These are phyloP conservation scores for Verbena officinalis DNA, from an alignment of 257 asterid genomes.

Conservation along the genomic window DNA sequence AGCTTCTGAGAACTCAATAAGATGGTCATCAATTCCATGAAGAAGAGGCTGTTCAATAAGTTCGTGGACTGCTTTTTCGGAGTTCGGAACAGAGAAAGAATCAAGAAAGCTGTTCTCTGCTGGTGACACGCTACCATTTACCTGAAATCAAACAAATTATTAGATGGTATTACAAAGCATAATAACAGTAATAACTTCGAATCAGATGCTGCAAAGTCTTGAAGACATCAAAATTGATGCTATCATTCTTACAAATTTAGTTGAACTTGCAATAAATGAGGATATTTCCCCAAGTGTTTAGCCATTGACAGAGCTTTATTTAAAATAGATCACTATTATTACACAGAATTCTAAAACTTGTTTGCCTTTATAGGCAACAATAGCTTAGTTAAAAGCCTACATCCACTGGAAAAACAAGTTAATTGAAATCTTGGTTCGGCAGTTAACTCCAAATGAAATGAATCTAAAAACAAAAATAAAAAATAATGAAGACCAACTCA, in stretches of 20 bases:
- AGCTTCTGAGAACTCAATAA: conserved; percentile 87
- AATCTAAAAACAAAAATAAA: not conserved
- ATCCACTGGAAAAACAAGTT: not conserved
- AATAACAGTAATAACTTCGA: not conserved
- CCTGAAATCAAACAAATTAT: conserved; percentile 40
- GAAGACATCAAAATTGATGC: not conserved
- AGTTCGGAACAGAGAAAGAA: conserved; percentile 46
- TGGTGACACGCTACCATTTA: conserved; percentile 41
- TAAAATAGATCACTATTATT: not conserved
- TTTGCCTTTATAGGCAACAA: too few species aligned
- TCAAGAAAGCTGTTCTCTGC: conserved; percentile 54
- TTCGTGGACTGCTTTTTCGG: conserved; percentile 67
- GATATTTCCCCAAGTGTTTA: not conserved
- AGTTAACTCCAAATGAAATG: not conserved
- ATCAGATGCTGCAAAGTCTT: not conserved
- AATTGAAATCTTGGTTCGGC: not conserved
- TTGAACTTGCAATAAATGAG: not conserved
- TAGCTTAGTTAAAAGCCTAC: conserved; percentile 10
- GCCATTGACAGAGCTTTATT: not conserved
- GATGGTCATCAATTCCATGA: conserved; percentile 80
- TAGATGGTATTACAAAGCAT: conserved; percentile 17
- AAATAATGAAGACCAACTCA: too few species aligned
- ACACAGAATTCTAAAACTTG: not conserved
- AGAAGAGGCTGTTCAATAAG: conserved; percentile 66
- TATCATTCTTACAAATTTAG: not conserved